phyloP scores from a whole-genome alignment of 2,329 filamentous ascomycete species.

The Sarocladium strictum region DNA sequence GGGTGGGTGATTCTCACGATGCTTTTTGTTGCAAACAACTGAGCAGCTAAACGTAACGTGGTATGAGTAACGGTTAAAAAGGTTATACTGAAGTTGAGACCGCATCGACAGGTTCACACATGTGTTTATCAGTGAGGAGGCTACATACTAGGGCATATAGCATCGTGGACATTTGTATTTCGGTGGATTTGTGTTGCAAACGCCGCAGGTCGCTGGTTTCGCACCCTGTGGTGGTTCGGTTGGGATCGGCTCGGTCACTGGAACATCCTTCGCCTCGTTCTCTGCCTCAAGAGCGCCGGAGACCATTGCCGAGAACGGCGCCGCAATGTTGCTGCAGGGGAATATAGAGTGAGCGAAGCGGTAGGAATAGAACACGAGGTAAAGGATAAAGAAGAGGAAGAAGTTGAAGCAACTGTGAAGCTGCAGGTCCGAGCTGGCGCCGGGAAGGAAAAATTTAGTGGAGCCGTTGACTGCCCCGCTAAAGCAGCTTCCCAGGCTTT shows the following conservation, averaged over 20 bases:
- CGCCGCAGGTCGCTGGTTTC: slow-evolving; percentile 34
- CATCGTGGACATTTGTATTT: slow-evolving; percentile 63
- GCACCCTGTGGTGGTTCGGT: background rate
- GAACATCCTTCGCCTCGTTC: background rate
- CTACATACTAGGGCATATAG: slow-evolving; percentile 50
- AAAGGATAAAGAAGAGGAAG: background rate
- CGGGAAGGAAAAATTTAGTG: slow-evolving; percentile 5
- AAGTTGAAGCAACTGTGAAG: background rate
- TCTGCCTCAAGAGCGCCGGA: slow-evolving; percentile 3
- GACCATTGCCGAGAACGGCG: background rate
- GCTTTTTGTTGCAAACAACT: slow-evolving; percentile 47
- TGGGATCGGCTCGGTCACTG: background rate
- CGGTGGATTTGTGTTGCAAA: slow-evolving; percentile 43
- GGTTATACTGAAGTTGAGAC: background rate
- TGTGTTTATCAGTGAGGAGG: background rate
- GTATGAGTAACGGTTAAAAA: slow-evolving; percentile 11
- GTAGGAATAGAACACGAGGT: background rate
- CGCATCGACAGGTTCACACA: background rate
- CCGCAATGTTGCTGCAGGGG: background rate
- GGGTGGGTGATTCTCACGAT: slow-evolving; percentile 43
- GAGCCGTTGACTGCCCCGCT: slow-evolving; percentile 12
- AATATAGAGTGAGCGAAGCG: background rate
- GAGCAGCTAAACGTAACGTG: slow-evolving; percentile 47
- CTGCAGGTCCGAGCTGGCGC: background rate
- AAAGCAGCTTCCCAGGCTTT: slow-evolving; percentile 14